Percentiles rank a stretch among this genome's conserved stretches.
phyloP scores from a whole-genome alignment of 2,329 filamentous ascomycete species.

The Pseudonectria foliicola region DNA sequence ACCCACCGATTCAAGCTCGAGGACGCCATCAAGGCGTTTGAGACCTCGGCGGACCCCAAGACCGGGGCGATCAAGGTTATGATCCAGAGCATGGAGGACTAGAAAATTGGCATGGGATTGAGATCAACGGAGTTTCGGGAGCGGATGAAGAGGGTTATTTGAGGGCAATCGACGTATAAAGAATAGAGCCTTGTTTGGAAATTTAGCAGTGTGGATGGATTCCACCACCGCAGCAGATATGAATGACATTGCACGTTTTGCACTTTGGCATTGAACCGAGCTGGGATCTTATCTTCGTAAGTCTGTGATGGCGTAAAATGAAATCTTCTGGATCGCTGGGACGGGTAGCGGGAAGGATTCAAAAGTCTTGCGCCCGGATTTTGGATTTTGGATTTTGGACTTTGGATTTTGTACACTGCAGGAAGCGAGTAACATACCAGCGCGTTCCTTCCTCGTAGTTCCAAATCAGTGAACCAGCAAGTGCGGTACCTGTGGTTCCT shows the following conservation, averaged over 20 bases:
- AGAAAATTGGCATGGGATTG: conserved; percentile 3
- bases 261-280: too few relatives aligned
- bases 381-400: too few relatives aligned
- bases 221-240: background rate
- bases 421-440: too few relatives aligned
- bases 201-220: too few relatives aligned
- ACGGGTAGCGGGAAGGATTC: too few relatives aligned
- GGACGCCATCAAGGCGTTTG: conserved; percentile 82
- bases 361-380: too few relatives aligned
- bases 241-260: background rate
- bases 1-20: conserved; percentile 83
- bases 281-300: too few relatives aligned
- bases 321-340: too few relatives aligned
- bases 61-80: conserved; percentile 97
- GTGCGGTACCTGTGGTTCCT: conserved; percentile 7
- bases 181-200: conserved; percentile 4
- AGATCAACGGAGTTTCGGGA: conserved; percentile 3
- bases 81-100: conserved; percentile 65
- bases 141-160: too few relatives aligned
- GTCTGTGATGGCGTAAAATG: too few relatives aligned
- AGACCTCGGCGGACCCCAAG: conserved; percentile 79
- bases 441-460: background rate
- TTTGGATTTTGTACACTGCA: too few relatives aligned
- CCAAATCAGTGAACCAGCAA: conserved; percentile 4
- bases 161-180: background rate